Percentiles rank a stretch among this genome's conserved stretches.
Conservation (phyloP, 352 stramenopile species). For the Nothophytophthora sp. region DNA sequence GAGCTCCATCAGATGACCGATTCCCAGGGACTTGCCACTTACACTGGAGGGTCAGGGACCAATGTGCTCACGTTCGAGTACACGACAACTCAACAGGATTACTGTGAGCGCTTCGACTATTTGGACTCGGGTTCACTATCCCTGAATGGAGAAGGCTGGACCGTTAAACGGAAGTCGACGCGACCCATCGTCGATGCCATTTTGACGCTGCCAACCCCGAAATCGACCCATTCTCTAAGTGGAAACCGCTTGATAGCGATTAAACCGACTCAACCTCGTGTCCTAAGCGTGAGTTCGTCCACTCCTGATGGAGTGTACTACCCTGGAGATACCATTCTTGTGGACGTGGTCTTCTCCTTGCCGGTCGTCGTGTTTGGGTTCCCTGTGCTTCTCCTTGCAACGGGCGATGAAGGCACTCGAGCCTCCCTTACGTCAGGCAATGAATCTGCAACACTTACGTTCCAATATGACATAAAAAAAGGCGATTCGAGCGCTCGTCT, state of each 20-base stretch:
- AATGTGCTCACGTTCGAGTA: slow-evolving; percentile 58
- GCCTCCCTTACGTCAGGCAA: slow-evolving; percentile 41
- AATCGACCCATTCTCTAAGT: slow-evolving; percentile 43
- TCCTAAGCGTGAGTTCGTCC: slow-evolving; percentile 35
- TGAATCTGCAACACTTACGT: slow-evolving; percentile 40
- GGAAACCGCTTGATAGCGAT: slow-evolving; percentile 52
- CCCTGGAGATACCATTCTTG: slow-evolving; percentile 49
- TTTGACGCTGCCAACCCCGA: slow-evolving; percentile 45
- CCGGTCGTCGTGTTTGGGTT: slow-evolving; percentile 60
- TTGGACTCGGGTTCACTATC: slow-evolving; percentile 40
- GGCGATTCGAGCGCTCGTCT: slow-evolving; percentile 40
- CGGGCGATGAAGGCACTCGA: slow-evolving; percentile 7
- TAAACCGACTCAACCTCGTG: slow-evolving; percentile 45
- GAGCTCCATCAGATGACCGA: slow-evolving; percentile 53
- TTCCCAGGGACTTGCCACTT: slow-evolving; percentile 40
- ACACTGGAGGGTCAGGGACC: slow-evolving; percentile 54
- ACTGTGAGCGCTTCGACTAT: slow-evolving; percentile 71
- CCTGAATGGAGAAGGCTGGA: slow-evolving; percentile 24
- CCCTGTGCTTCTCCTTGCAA: slow-evolving; percentile 40
- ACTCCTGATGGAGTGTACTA: slow-evolving; percentile 52
- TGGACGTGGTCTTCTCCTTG: slow-evolving; percentile 64
- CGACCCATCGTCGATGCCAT: slow-evolving; percentile 44
- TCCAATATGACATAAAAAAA: slow-evolving; percentile 45
- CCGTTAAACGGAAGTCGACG: slow-evolving; percentile 48
- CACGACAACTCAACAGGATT: slow-evolving; percentile 47